Evolutionary conservation across 2,329 filamentous ascomycete genomes (phyloP).

Genomic region (Catunica adiposa): DNA sequence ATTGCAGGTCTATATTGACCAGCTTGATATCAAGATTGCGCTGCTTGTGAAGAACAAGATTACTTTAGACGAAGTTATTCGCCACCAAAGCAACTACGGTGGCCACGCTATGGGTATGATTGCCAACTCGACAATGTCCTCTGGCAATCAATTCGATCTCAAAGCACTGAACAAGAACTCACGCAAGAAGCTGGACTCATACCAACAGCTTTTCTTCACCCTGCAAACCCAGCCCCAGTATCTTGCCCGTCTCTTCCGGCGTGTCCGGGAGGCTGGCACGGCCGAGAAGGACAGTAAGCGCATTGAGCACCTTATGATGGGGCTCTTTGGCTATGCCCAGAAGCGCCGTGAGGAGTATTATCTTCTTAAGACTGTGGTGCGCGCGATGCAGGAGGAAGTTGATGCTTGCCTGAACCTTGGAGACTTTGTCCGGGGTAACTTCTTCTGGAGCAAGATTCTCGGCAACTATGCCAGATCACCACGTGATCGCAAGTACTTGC

Average conservation of each 20-base stretch:
- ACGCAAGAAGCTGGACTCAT: constrained; percentile 83
- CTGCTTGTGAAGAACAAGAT: constrained; percentile 99
- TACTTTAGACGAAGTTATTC: constrained; percentile 90
- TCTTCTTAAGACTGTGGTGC: constrained; percentile 69
- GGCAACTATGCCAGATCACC: constrained; percentile 80
- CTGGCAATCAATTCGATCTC: constrained; percentile 83
- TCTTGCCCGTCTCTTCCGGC: constrained; percentile 71
- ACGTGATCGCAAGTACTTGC: constrained; percentile 78
- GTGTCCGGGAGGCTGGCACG: constrained; percentile 65
- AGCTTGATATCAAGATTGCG: constrained; percentile 97
- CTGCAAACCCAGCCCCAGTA: constrained; percentile 95
- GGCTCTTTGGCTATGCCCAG: constrained; percentile 89
- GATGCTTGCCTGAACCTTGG: constrained; percentile 56
- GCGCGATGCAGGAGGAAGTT: constrained; percentile 74
- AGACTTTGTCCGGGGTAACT: constrained; percentile 77
- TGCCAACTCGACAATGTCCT: constrained; percentile 74
- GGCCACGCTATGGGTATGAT: constrained; percentile 73
- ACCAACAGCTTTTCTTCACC: constrained; percentile 95
- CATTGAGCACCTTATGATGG: constrained; percentile 88
- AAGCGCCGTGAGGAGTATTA: constrained; percentile 96
- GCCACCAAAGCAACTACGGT: constrained; percentile 90
- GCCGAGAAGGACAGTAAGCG: constrained; percentile 85
- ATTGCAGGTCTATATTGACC: constrained; percentile 93
- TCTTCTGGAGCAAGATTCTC: constrained; percentile 83
- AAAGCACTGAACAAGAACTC: constrained; percentile 97